These are phyloP conservation scores for Penicillium arizonense DNA, from an alignment of 495 filamentous ascomycete species.

Conservation along the genomic window DNA sequence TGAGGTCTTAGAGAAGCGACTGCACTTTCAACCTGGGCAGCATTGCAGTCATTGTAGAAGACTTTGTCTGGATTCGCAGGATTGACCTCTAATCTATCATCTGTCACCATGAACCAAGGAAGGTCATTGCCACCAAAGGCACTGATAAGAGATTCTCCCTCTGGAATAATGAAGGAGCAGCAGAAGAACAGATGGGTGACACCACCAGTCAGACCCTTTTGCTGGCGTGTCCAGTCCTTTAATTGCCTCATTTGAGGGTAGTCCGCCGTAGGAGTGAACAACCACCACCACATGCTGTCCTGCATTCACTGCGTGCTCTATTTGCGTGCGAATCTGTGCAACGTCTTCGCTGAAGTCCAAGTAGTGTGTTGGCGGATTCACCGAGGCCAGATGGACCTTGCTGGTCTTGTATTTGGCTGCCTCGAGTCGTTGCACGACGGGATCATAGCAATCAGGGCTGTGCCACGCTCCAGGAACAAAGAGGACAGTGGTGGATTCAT, in stretches of 20 bases:
- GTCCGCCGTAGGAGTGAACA: conserved; percentile 37
- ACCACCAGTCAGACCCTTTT: conserved; percentile 32
- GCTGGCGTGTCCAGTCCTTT: conserved; percentile 32
- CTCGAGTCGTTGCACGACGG: conserved; percentile 33
- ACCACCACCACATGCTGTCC: conserved; percentile 40
- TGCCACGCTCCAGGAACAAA: conserved; percentile 52
- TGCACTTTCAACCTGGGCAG: background rate
- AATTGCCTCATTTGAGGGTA: conserved; percentile 40
- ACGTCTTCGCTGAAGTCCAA: conserved; percentile 7
- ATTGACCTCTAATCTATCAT: too few species aligned
- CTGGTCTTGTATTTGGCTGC: conserved; percentile 35
- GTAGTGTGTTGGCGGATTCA: conserved; percentile 2
- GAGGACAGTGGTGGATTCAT: conserved; percentile 25
- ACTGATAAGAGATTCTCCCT: too few species aligned
- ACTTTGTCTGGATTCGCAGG: background rate
- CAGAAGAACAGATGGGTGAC: conserved; percentile 38
- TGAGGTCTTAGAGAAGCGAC: conserved; percentile 10
- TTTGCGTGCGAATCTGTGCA: conserved; percentile 3
- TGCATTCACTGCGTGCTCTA: conserved; percentile 18
- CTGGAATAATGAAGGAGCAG: conserved; percentile 29
- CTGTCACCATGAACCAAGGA: too few species aligned
- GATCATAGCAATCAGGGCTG: conserved; percentile 27
- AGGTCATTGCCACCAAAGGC: too few species aligned
- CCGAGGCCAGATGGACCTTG: conserved; percentile 35
- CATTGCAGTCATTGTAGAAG: conserved; percentile 1